These are phyloP conservation scores for Cornus kousa DNA, from an alignment of 148 eudicot genomes.

Conservation along the genomic window DNA sequence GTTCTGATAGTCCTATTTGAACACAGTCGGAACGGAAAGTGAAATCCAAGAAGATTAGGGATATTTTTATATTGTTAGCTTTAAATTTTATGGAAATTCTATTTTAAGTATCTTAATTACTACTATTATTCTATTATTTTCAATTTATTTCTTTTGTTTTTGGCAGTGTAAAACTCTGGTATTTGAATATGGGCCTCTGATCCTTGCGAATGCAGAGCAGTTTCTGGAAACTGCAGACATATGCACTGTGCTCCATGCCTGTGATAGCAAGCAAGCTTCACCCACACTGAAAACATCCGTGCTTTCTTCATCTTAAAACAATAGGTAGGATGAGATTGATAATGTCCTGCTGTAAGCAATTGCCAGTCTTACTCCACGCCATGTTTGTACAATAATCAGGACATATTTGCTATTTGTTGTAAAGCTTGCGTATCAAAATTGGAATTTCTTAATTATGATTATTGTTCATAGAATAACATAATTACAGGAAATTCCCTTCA, in stretches of 20 bases:
- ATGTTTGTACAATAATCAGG: not conserved
- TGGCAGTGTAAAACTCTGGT: constrained; percentile 79
- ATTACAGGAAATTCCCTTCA: not conserved
- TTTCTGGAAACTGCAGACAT: constrained; percentile 63
- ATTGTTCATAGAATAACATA: not conserved
- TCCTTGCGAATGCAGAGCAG: constrained; percentile 54
- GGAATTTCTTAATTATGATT: not conserved
- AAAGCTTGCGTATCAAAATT: not conserved
- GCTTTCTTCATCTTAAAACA: constrained; percentile 19
- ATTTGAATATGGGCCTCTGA: constrained; percentile 68
- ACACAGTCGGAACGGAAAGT: too few species aligned
- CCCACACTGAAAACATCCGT: not conserved
- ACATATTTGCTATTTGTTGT: not conserved
- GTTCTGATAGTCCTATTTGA: too few species aligned
- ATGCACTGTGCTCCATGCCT: constrained; percentile 71
- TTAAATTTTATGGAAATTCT: too few species aligned
- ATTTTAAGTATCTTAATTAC: not conserved
- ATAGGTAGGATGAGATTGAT: not conserved
- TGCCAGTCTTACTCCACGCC: not conserved
- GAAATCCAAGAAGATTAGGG: too few species aligned
- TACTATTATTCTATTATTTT: not conserved
- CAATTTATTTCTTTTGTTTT: not conserved
- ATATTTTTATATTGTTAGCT: too few species aligned
- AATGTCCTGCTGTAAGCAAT: not conserved
- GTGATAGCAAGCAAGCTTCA: constrained; percentile 31